Evolutionary conservation across 768 basidiomycete genomes (phyloP), one percentile per base, ranked within the genome.

Genomic region (Suillus occidentalis): DNA sequence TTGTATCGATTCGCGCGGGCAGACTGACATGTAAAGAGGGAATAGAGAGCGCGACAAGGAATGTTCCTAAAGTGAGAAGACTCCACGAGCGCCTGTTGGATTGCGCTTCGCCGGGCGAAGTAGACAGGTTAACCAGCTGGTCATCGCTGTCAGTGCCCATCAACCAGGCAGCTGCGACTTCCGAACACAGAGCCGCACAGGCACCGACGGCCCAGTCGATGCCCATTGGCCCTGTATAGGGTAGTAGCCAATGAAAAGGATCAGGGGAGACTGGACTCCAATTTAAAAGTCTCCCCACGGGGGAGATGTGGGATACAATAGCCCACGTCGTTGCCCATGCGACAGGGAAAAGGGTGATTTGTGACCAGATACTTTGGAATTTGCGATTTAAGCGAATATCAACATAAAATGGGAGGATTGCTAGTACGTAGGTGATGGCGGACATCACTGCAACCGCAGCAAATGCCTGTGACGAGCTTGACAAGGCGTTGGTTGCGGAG

Each of bases 141-240:
- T 73, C 75, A 49, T 68, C 60, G 39, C 68, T 66, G 40, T 65
- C 63, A 4, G 67, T 67, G 6, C 82, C 84, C 74, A 92, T 87
- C 53, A 85, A 82, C 88, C 86, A 90, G 31, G 70, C 73, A 36
- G 84, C 85, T 9, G 83, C 71, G 2, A 78, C 69, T 67, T 89
- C 83, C 9, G 89, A 84, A 34, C 85, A 68, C 12, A 92, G 81
- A 12, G 87, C 85, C 6, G 90, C 90, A 89, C 89, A 94, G 9
- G 85, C 87, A n/a, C 84, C 92, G 8, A 84, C 81, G 34, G 89
- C 73, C 89, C 91, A 94, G 72, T 94, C 90, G 64, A 86, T 82
- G 9, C 84, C 85, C 39, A 80, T 75, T 39, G 87, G 81, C 6
- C 93, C 92, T 28, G 84, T 66, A 52, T 81, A 72, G 0, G 83